A percentile compares a stretch with the other conserved stretches of the same genome.
Evolutionary conservation across 805 yeast species (phyloP).

Genomic region (Scheffersomyces amazonensis): DNA sequence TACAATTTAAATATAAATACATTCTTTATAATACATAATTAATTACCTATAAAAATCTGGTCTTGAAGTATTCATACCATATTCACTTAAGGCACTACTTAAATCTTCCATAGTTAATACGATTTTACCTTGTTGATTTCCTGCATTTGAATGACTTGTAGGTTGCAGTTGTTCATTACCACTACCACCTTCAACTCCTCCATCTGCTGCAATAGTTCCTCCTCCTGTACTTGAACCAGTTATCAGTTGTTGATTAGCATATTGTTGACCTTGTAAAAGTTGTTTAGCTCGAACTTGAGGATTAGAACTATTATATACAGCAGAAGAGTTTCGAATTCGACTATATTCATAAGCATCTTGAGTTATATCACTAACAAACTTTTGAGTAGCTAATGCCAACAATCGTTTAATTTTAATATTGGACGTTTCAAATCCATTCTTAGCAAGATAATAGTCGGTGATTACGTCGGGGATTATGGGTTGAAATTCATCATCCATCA

Average conservation of each 20-base stretch:
- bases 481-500: conserved; percentile 86
- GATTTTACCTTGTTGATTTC: conserved; percentile 66
- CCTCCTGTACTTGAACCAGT: conserved; percentile 27
- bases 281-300: conserved; percentile 86
- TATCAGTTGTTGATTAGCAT: conserved; percentile 36
- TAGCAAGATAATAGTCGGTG: conserved; percentile 84
- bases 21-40: background rate
- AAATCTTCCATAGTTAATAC: conserved; percentile 91
- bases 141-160: conserved; percentile 39
- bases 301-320: conserved; percentile 81
- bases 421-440: conserved; percentile 79
- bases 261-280: conserved; percentile 62
- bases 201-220: conserved; percentile 12
- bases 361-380: conserved; percentile 90
- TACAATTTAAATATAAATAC: background rate
- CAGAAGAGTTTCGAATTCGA: conserved; percentile 81
- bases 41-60: conserved; percentile 87
- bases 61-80: conserved; percentile 83
- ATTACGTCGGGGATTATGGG: conserved; percentile 97
- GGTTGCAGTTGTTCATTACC: conserved; percentile 40
- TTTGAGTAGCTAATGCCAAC: conserved; percentile 93
- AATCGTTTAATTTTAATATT: conserved; percentile 74
- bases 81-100: conserved; percentile 88
- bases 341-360: conserved; percentile 96
- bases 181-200: conserved; percentile 27